Percentiles rank a stretch among this genome's conserved stretches.
These are phyloP conservation scores for Annona squamosa DNA, from an alignment of 164 flowering plant species.

Conservation along the genomic window DNA sequence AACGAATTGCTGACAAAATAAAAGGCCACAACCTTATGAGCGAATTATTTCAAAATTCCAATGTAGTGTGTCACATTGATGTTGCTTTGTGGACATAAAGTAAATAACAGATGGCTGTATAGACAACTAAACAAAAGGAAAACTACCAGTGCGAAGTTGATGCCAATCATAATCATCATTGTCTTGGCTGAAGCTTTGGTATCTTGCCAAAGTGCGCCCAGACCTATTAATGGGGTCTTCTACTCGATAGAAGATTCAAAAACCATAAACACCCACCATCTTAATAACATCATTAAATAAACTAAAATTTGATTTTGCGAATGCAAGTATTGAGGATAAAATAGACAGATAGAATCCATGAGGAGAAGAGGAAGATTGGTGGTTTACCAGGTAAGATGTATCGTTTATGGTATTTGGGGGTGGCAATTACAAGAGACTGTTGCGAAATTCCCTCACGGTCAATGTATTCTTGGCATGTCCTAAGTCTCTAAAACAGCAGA, in stretches of 20 bases:
- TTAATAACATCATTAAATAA: not conserved
- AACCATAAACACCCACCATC: not conserved
- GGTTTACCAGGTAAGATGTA: slow-evolving; percentile 73
- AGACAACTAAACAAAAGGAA: not conserved
- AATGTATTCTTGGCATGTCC: slow-evolving; percentile 64
- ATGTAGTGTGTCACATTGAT: not conserved
- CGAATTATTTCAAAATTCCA: not conserved
- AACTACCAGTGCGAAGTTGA: slow-evolving; percentile 47
- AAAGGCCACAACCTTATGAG: not conserved
- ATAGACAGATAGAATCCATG: not conserved
- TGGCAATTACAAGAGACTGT: slow-evolving; percentile 58
- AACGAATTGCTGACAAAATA: slow-evolving; percentile 42
- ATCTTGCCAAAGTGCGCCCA: slow-evolving; percentile 26
- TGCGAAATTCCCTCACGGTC: slow-evolving; percentile 71
- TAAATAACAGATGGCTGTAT: not conserved
- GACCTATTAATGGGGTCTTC: slow-evolving; percentile 54
- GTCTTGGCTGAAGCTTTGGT: slow-evolving; percentile 44
- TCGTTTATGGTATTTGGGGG: slow-evolving; percentile 77
- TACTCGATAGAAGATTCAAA: slow-evolving; percentile 26
- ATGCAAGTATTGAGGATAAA: slow-evolving; percentile 45
- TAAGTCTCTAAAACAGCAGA: slow-evolving; percentile 44
- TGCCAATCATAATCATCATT: slow-evolving; percentile 55
- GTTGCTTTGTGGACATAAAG: not conserved
- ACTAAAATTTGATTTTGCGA: slow-evolving; percentile 25
- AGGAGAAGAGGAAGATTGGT: not conserved